These are phyloP conservation scores for Aureobasidium sp. DNA, from an alignment of 2,329 filamentous ascomycete genomes.

Conservation along the genomic window DNA sequence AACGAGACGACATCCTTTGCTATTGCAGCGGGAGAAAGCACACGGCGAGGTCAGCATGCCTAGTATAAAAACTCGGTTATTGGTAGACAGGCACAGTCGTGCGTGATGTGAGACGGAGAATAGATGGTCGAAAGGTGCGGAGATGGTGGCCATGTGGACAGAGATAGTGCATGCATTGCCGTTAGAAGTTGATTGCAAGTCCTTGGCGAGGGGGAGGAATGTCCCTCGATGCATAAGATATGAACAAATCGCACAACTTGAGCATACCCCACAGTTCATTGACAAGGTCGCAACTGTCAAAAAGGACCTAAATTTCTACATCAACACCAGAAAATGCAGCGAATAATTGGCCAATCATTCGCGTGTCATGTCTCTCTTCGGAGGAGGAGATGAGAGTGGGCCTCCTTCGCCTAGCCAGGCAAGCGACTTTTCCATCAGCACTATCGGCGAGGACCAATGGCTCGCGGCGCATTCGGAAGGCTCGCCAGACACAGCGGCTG, in stretches of 20 bases:
- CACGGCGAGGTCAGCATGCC: too few relatives aligned
- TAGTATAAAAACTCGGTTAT: background rate
- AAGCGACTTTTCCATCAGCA: slow-evolving; percentile 10
- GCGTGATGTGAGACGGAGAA: too few relatives aligned
- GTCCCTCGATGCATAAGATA: background rate
- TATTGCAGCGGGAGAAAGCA: too few relatives aligned
- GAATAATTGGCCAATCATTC: background rate
- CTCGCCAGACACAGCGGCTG: background rate
- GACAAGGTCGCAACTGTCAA: background rate
- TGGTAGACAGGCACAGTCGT: background rate
- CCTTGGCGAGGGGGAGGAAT: background rate
- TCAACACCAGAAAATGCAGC: background rate
- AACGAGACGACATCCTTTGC: background rate
- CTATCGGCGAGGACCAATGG: background rate
- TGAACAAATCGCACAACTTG: background rate
- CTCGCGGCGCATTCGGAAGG: background rate
- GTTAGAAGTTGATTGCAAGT: background rate
- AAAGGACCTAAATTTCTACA: background rate
- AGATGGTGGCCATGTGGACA: background rate
- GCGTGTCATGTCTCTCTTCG: slow-evolving; percentile 4
- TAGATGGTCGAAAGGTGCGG: background rate
- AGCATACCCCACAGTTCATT: background rate
- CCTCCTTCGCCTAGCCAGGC: slow-evolving; percentile 3
- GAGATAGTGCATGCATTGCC: background rate
- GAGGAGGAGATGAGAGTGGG: background rate